A percentile compares a stretch with the other conserved stretches of the same genome.
Evolutionary conservation across 768 basidiomycete genomes (phyloP).

Genomic region (Heimioporus sp.): DNA sequence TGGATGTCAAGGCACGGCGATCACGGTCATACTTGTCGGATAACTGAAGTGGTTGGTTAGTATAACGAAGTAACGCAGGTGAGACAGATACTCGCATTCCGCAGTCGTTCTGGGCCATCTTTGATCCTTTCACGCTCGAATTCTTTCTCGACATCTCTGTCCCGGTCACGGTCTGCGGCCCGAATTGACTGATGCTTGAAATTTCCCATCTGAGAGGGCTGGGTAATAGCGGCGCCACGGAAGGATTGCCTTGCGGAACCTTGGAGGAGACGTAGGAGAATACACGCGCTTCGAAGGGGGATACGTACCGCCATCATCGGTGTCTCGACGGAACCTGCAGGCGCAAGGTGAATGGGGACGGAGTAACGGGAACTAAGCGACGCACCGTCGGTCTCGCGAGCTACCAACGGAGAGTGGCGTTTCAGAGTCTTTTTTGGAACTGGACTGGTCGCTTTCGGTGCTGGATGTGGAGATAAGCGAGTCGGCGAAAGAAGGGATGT

Average conservation of each 20-base stretch:
- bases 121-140: conserved; percentile 63
- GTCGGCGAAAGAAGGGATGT: conserved; percentile 3
- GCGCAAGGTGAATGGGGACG: conserved; percentile 6
- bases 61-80: neutral
- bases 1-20: conserved; percentile 55
- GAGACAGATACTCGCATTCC: conserved; percentile 48
- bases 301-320: conserved; percentile 66
- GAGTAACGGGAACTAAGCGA: neutral
- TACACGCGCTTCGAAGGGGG: conserved; percentile 1
- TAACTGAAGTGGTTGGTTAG: conserved; percentile 45
- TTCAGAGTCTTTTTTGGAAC: conserved; percentile 64
- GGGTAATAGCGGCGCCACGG: conserved; percentile 59
- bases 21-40: conserved; percentile 89
- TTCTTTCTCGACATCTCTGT: conserved; percentile 44
- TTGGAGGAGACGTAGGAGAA: conserved; percentile 33
- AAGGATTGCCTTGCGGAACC: conserved; percentile 63
- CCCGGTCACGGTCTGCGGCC: conserved; percentile 57
- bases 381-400: conserved; percentile 68
- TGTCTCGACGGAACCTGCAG: conserved; percentile 69
- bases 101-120: conserved; percentile 75
- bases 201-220: conserved; percentile 91
- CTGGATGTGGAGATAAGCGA: conserved; percentile 32
- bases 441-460: conserved; percentile 43
- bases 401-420: conserved; percentile 45
- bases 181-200: conserved; percentile 87